Conservation (phyloP, 2,329 filamentous ascomycete genomes). For the Ophiostoma triangulosporum region DNA sequence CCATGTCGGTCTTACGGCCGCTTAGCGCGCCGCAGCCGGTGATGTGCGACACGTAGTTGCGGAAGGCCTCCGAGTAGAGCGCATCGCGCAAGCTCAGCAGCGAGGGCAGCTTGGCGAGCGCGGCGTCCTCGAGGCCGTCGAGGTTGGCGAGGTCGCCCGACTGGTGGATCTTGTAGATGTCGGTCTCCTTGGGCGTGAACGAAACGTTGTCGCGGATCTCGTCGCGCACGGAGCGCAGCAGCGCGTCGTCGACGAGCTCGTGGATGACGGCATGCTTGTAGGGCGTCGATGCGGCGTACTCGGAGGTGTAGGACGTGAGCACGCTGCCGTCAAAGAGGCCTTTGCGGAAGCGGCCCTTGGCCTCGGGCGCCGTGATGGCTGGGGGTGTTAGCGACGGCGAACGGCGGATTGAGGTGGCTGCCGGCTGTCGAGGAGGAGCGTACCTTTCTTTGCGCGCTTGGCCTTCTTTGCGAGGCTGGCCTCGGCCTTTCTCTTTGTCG, state of each 20-base stretch:
- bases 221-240: constrained; percentile 73
- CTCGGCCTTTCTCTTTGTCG: constrained; percentile 29
- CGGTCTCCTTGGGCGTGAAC: constrained; percentile 96
- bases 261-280: constrained; percentile 92
- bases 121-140: constrained; percentile 78
- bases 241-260: constrained; percentile 61
- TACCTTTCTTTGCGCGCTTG: constrained; percentile 38
- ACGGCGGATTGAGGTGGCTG: neutral
- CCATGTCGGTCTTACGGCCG: constrained; percentile 95
- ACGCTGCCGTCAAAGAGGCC: constrained; percentile 50
- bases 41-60: constrained; percentile 75
- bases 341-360: constrained; percentile 46
- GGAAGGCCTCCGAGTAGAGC: constrained; percentile 80
- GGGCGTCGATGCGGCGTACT: constrained; percentile 51
- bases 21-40: constrained; percentile 78
- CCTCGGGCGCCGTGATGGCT: constrained; percentile 21
- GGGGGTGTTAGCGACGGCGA: neutral
- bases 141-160: constrained; percentile 95
- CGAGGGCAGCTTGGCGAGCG: constrained; percentile 73
- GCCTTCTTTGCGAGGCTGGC: constrained; percentile 28
- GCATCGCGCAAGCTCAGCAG: constrained; percentile 87
- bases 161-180: constrained; percentile 99
- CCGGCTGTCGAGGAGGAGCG: constrained; percentile 14
- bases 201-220: constrained; percentile 85
- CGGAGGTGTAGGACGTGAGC: constrained; percentile 43